Evolutionary conservation across 2,329 filamentous ascomycete genomes (phyloP).

Genomic region (Myriosclerotinia curreyana): DNA sequence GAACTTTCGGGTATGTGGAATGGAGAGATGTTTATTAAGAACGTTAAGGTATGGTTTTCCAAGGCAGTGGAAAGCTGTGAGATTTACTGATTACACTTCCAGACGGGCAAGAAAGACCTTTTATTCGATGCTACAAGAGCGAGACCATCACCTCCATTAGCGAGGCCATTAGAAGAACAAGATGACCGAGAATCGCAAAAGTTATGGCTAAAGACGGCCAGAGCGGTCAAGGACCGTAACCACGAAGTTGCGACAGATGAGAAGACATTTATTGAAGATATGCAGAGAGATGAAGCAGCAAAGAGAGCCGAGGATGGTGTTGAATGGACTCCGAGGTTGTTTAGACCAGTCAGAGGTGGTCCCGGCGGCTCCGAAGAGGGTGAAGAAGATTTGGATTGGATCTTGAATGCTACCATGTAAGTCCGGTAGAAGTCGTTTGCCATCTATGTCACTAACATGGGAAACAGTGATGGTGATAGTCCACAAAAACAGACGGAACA

Average conservation of each 20-base stretch:
- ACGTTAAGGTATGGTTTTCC: slow-evolving; percentile 60
- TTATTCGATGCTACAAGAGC: slow-evolving; percentile 84
- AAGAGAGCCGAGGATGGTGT: slow-evolving; percentile 72
- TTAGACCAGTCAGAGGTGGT: slow-evolving; percentile 70
- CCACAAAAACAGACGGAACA: slow-evolving; percentile 73
- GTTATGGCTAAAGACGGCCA: slow-evolving; percentile 78
- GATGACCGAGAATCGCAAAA: slow-evolving; percentile 85
- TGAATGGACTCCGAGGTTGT: slow-evolving; percentile 86
- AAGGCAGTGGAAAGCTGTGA: not conserved
- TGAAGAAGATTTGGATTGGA: slow-evolving; percentile 90
- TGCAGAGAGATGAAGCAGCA: slow-evolving; percentile 84
- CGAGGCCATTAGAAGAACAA: slow-evolving; percentile 80
- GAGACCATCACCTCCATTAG: slow-evolving; percentile 69
- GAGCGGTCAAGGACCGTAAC: slow-evolving; percentile 79
- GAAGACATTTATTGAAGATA: slow-evolving; percentile 94
- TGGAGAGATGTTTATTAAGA: slow-evolving; percentile 89
- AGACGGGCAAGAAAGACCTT: slow-evolving; percentile 86
- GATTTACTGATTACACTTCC: slow-evolving; percentile 21
- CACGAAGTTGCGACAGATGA: slow-evolving; percentile 89
- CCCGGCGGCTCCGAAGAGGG: slow-evolving; percentile 71
- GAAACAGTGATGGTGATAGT: slow-evolving; percentile 56
- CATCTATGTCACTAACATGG: slow-evolving; percentile 24
- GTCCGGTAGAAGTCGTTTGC: slow-evolving; percentile 34
- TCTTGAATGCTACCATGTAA: slow-evolving; percentile 83
- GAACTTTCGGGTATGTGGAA: slow-evolving; percentile 93